Conservation (phyloP, 805 yeast species). For the Hanseniaspora lindneri region DNA sequence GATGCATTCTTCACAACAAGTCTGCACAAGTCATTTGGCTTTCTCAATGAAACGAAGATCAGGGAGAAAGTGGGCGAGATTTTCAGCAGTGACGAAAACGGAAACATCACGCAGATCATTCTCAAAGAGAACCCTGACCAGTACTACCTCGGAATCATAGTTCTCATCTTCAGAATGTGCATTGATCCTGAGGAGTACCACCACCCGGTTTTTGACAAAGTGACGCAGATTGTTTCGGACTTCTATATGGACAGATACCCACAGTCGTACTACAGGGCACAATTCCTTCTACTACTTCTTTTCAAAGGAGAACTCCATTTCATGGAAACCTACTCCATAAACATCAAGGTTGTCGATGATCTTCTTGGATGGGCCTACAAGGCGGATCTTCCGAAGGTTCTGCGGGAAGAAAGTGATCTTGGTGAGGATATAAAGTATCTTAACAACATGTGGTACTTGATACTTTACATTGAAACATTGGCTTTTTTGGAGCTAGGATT, state of each 20-base stretch:
- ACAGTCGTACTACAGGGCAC: not conserved
- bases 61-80: not conserved
- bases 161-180: not conserved
- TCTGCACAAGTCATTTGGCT: not conserved
- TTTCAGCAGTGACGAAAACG: not conserved
- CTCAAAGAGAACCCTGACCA: conserved; percentile 8
- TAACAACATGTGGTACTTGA: conserved; percentile 11
- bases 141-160: conserved; percentile 8
- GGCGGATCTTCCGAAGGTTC: conserved; percentile 1
- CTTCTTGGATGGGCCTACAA: conserved; percentile 7
- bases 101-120: not conserved
- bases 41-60: not conserved
- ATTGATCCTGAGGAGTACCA: conserved; percentile 12
- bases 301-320: conserved; percentile 11
- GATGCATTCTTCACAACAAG: not conserved
- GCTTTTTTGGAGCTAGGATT: conserved; percentile 9
- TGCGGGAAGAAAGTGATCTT: not conserved
- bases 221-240: not conserved
- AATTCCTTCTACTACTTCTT: not conserved
- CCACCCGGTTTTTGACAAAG: conserved; percentile 3
- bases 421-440: not conserved
- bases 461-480: conserved; percentile 2
- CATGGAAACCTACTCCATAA: not conserved
- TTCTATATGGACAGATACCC: not conserved
- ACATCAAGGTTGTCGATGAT: not conserved